Conservation (phyloP, 371 early-diverging fungal species). For the Mortierella sp. region DNA sequence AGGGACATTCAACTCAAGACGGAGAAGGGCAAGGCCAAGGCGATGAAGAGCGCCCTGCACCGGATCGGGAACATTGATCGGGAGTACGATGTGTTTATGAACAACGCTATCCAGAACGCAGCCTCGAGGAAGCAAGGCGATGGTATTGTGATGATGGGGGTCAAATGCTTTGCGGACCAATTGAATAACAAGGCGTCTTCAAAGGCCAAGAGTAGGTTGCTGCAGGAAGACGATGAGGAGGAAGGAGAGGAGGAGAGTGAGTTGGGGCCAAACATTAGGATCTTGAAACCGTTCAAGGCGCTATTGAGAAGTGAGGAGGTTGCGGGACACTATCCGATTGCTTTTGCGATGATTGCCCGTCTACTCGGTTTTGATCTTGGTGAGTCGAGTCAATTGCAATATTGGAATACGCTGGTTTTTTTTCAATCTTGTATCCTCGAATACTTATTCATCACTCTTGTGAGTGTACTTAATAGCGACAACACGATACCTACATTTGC, state of each 20-base stretch:
- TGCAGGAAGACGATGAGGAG: constrained; percentile 18
- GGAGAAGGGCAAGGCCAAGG: constrained; percentile 33
- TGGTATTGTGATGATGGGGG: constrained; percentile 57
- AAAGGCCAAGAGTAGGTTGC: background rate
- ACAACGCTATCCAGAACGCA: constrained; percentile 57
- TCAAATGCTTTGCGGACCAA: constrained; percentile 56
- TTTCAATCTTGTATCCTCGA: background rate
- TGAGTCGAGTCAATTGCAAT: constrained; percentile 1
- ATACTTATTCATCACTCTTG: background rate
- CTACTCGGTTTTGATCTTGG: constrained; percentile 56
- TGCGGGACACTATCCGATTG: constrained; percentile 56
- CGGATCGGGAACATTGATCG: constrained; percentile 49
- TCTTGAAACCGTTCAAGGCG: constrained; percentile 52
- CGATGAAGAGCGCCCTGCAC: constrained; percentile 40
- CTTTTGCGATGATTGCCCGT: constrained; percentile 54
- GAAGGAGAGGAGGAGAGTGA: constrained; percentile 14
- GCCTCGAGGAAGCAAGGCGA: constrained; percentile 55
- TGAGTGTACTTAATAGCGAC: constrained; percentile 60
- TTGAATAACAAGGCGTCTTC: constrained; percentile 9
- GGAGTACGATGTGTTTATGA: constrained; percentile 56
- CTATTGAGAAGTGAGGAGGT: constrained; percentile 40
- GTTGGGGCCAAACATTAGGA: constrained; percentile 46
- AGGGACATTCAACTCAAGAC: constrained; percentile 50
- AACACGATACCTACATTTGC: constrained; percentile 82
- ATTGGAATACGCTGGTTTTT: background rate